phyloP scores from a whole-genome alignment of 2,329 filamentous ascomycete species.

The Albifimbria verrucaria region DNA sequence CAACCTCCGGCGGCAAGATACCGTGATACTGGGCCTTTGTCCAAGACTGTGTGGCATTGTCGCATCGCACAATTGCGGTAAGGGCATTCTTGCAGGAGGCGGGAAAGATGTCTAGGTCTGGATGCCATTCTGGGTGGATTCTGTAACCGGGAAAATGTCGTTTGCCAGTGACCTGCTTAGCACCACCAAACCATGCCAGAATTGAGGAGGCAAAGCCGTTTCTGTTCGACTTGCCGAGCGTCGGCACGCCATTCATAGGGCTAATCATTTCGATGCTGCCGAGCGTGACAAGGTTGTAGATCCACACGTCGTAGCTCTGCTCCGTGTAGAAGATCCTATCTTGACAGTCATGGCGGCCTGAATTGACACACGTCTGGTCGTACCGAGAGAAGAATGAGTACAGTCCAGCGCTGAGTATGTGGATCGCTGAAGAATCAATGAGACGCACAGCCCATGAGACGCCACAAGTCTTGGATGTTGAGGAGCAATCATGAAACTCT shows the following conservation, averaged over 20 bases:
- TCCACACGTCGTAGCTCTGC: constrained; percentile 17
- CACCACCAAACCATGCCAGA: constrained; percentile 14
- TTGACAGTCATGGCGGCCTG: constrained; percentile 18
- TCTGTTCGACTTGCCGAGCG: constrained; percentile 7
- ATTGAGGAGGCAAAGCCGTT: constrained; percentile 15
- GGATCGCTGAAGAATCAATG: constrained; percentile 13
- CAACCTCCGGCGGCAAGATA: background rate
- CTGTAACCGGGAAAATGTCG: constrained; percentile 11
- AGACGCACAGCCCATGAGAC: constrained; percentile 21
- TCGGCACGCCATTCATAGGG: constrained; percentile 8
- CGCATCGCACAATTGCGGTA: constrained; percentile 5
- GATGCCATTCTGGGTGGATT: background rate
- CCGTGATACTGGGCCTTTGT: constrained; percentile 5
- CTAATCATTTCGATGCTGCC: constrained; percentile 14
- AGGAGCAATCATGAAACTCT: constrained; percentile 8
- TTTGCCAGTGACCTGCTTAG: constrained; percentile 7
- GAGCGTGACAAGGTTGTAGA: constrained; percentile 18
- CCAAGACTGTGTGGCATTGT: constrained; percentile 4
- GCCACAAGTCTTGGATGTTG: constrained; percentile 11
- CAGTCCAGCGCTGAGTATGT: constrained; percentile 21
- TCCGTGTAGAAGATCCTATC: constrained; percentile 12
- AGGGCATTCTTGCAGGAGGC: constrained; percentile 7
- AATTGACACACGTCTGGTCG: constrained; percentile 19
- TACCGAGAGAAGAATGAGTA: constrained; percentile 25
- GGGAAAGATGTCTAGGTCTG: constrained; percentile 1